A percentile compares a stretch with the other conserved stretches of the same genome.
These are phyloP conservation scores for Trichosporon coremiiforme DNA, from an alignment of 1,284 basidiomycete species.

Conservation along the genomic window DNA sequence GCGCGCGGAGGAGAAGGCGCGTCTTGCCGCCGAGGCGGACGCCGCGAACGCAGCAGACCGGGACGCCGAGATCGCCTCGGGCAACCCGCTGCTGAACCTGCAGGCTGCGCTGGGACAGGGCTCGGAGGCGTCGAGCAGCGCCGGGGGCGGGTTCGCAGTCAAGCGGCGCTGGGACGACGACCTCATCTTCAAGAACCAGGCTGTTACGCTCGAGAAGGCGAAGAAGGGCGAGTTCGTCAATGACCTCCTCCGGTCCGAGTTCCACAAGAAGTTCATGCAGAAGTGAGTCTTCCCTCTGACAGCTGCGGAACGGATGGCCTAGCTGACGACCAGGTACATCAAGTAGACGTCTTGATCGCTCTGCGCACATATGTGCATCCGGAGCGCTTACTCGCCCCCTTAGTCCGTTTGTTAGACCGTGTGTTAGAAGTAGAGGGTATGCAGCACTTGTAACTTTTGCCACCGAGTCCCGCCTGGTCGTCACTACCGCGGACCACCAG, in stretches of 20 bases:
- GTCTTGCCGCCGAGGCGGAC: constrained; percentile 72
- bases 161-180: constrained; percentile 96
- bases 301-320: background rate
- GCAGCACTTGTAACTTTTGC: constrained; percentile 14
- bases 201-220: constrained; percentile 66
- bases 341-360: background rate
- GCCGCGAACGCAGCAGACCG: constrained; percentile 66
- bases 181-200: constrained; percentile 96
- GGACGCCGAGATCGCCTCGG: constrained; percentile 78
- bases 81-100: constrained; percentile 83
- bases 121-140: constrained; percentile 40
- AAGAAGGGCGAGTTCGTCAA: constrained; percentile 84
- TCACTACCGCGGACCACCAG: background rate
- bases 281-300: constrained; percentile 38
- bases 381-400: background rate
- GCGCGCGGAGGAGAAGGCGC: constrained; percentile 84
- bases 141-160: constrained; percentile 66
- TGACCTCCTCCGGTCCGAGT: constrained; percentile 85
- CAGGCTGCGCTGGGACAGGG: constrained; percentile 77
- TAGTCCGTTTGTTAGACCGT: background rate
- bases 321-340: constrained; percentile 8
- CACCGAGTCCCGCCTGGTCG: background rate
- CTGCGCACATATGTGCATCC: background rate
- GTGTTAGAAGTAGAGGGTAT: constrained; percentile 6
- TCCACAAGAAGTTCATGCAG: constrained; percentile 64